These are phyloP conservation scores for Coniferiporia sulphurascens DNA, from an alignment of 1,284 basidiomycete genomes.

Conservation along the genomic window DNA sequence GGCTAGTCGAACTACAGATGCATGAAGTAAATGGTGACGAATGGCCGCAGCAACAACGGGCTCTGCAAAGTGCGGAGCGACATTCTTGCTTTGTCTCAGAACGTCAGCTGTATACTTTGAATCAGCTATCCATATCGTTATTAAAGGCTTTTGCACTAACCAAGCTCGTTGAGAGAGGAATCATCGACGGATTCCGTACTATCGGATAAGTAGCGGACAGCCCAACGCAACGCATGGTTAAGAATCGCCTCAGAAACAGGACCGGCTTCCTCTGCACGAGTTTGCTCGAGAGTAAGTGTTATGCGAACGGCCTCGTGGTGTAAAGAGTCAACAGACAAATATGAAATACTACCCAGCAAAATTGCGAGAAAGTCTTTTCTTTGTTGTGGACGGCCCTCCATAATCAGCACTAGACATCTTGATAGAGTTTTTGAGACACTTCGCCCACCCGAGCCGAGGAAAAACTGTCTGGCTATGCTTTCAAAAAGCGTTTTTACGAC, in stretches of 20 bases:
- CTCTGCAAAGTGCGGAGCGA: slow-evolving; percentile 66
- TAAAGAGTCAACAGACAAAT: background rate
- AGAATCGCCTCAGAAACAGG: slow-evolving; percentile 32
- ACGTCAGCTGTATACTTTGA: background rate
- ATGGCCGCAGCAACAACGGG: slow-evolving; percentile 66
- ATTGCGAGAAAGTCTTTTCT: background rate
- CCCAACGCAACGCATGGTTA: slow-evolving; percentile 46
- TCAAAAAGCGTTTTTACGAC: background rate
- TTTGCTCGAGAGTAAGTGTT: background rate
- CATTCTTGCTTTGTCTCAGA: slow-evolving; percentile 16
- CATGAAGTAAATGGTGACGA: slow-evolving; percentile 50
- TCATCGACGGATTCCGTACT: slow-evolving; percentile 21
- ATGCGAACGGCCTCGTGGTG: background rate
- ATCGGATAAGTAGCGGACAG: slow-evolving; percentile 37
- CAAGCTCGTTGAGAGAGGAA: background rate
- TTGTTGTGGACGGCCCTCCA: background rate
- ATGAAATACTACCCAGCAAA: background rate
- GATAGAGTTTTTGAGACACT: background rate
- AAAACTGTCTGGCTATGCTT: background rate
- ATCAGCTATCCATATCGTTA: slow-evolving; percentile 9
- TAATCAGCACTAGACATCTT: background rate
- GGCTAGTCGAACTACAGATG: slow-evolving; percentile 44
- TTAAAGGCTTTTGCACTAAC: slow-evolving; percentile 4
- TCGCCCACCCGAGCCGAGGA: background rate
- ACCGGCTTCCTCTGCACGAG: slow-evolving; percentile 22